Evolutionary conservation across 2,329 filamentous ascomycete species (phyloP), one percentile per base, ranked within the genome.

Genomic region (Penicillium frequentans): DNA sequence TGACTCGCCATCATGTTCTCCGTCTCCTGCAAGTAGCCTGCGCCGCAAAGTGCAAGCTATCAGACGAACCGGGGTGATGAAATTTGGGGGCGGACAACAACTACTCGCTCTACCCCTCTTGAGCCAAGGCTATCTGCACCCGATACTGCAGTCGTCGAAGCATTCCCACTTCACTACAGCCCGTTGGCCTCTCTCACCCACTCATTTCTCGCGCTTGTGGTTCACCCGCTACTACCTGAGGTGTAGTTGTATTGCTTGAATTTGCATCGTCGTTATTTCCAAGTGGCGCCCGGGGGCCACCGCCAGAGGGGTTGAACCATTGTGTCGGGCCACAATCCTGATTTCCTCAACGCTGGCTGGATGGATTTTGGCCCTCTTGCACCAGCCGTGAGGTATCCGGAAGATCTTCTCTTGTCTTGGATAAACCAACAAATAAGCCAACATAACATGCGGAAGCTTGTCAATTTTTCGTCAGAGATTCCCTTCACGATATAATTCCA

Each of bases 301-400:
- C 60, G 62, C 52, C 57, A 60, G 66, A 66, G 63, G 63, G 61
- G 62, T 62, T 63, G 65, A 67, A 59, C 71, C 71, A 66, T 33
- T 64, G 61, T 64, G 57, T 62, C 67, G 69, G 71, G 69, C 61
- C 52, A 44, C 54, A 42, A 57, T 33, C 49, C 52, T 44, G 57
- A 39, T 31, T 52, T 56, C 47, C 53, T 59, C 60, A 56, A 60
- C 49, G 27, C 51, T 63, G 29, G 50, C 27, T 55, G 54, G 46
- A 46, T 56, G 47, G 33, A 52, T 62, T 60, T 54, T 53, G n/a
- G 58, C 33, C 58, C 57, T 64, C 58, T 48, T 54, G 49, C 57
- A 55, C 50, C 49, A 46, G 52, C 56, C 35, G 56, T 58, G 56
- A 31, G 53, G 26, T 50, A 11, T 42, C 56, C 44, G 57, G 61